A percentile compares a stretch with the other conserved stretches of the same genome.
Evolutionary conservation across 2,329 filamentous ascomycete species (phyloP).

Genomic region (Diaporthe aspalathi): DNA sequence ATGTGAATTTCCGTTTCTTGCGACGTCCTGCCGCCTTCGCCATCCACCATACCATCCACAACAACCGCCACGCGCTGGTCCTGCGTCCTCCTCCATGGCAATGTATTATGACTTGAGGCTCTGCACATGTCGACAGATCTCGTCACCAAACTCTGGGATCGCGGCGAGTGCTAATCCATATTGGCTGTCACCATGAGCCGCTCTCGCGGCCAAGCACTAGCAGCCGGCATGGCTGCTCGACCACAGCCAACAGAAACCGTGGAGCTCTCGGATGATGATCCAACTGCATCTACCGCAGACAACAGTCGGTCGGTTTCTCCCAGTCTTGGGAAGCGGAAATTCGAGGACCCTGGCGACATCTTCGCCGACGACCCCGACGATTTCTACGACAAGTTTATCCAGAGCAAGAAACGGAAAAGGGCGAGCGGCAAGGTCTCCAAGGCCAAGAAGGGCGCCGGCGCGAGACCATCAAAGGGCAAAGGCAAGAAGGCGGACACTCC

Average conservation of each 20-base stretch:
- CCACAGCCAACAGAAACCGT: conserved; percentile 18
- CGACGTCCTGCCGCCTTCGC: no score
- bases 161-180: background rate
- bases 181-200: background rate
- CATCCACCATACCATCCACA: background rate
- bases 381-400: conserved; percentile 67
- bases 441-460: conserved; percentile 51
- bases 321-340: conserved; percentile 25
- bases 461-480: conserved; percentile 42
- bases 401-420: conserved; percentile 58
- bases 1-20: background rate
- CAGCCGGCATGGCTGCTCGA: conserved; percentile 19
- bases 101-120: background rate
- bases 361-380: conserved; percentile 66
- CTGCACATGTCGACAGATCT: conserved; percentile 1
- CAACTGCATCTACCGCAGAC: conserved; percentile 40
- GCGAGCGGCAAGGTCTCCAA: conserved; percentile 62
- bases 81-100: background rate
- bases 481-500: conserved; percentile 39
- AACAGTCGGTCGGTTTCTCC: background rate
- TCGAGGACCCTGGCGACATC: conserved; percentile 30
- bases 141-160: background rate
- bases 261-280: conserved; percentile 39
- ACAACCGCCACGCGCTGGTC: background rate
- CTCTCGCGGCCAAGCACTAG: background rate